Conservation (phyloP, 2,329 filamentous ascomycete species). For the Botrytis porri region DNA sequence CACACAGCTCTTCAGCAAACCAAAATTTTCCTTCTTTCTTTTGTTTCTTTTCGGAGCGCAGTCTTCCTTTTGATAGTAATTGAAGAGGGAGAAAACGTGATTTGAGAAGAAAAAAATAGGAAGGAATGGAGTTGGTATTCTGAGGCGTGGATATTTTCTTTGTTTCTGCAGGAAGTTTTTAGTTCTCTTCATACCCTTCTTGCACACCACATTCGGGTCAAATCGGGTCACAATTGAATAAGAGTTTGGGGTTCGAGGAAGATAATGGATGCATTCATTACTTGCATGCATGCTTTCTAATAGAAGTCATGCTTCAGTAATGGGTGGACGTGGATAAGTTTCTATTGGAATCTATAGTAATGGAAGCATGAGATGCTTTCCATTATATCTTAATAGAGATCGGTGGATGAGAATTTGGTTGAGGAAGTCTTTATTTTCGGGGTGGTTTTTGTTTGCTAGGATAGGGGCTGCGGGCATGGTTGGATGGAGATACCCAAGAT, state of each 20-base stretch:
- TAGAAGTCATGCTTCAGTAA: not conserved
- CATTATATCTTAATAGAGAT: constrained; percentile 12
- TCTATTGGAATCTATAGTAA: constrained; percentile 1
- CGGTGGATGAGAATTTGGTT: constrained; percentile 2
- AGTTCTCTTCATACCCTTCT: constrained; percentile 20
- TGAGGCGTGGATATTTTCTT: constrained; percentile 16
- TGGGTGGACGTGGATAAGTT: constrained; percentile 11
- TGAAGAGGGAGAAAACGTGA: constrained; percentile 12
- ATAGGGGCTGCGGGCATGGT: constrained; percentile 10
- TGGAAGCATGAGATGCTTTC: not conserved
- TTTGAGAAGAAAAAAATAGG: constrained; percentile 14
- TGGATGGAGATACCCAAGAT: constrained; percentile 22
- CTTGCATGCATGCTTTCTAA: constrained; percentile 4
- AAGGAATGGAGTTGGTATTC: not conserved
- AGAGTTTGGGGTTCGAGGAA: constrained; percentile 12
- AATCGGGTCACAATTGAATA: constrained; percentile 17
- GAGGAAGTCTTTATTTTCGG: constrained; percentile 7
- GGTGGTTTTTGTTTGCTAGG: constrained; percentile 17
- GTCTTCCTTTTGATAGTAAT: constrained; percentile 15
- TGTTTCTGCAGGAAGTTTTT: constrained; percentile 17
- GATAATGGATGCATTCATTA: constrained; percentile 15
- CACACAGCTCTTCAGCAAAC: constrained; percentile 18
- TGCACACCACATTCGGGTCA: constrained; percentile 17
- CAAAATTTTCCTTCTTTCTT: constrained; percentile 18
- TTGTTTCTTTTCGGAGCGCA: constrained; percentile 18